Evolutionary conservation across 768 basidiomycete species (phyloP).

Genomic region (Mycena sanguinolenta): DNA sequence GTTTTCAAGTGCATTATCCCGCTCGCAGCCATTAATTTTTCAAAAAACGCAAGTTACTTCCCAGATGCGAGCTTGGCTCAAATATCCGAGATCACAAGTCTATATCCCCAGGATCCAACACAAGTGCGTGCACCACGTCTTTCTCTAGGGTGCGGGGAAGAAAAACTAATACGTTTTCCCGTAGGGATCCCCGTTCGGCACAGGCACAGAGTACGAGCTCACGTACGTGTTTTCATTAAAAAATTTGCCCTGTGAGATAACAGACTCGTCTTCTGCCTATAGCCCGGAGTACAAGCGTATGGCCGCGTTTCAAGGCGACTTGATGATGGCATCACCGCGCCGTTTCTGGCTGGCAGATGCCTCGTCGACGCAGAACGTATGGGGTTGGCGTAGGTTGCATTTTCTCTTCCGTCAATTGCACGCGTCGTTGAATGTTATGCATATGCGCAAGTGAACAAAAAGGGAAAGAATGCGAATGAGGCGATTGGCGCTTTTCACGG

Average conservation of each 20-base stretch:
- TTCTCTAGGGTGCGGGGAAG: no score
- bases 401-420: neutral
- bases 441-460: neutral
- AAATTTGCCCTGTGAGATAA: neutral
- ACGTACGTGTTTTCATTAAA: slow-evolving; percentile 13
- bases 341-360: slow-evolving; percentile 50
- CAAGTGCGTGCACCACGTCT: neutral
- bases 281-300: no score
- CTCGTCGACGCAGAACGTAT: slow-evolving; percentile 47
- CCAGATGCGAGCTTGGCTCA: neutral
- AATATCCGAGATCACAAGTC: neutral
- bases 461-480: neutral
- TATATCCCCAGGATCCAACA: slow-evolving; percentile 17
- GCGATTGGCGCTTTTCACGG: neutral
- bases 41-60: slow-evolving; percentile 14
- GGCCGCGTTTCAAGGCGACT: no score
- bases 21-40: neutral
- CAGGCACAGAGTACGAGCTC: slow-evolving; percentile 14
- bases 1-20: neutral
- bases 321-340: slow-evolving; percentile 50
- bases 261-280: slow-evolving; percentile 41
- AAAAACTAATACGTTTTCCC: neutral
- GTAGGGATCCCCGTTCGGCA: slow-evolving; percentile 24
- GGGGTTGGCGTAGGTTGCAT: slow-evolving; percentile 48
- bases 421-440: neutral